phyloP scores from a whole-genome alignment of 495 filamentous ascomycete species.

The Annulohypoxylon moriforme region DNA sequence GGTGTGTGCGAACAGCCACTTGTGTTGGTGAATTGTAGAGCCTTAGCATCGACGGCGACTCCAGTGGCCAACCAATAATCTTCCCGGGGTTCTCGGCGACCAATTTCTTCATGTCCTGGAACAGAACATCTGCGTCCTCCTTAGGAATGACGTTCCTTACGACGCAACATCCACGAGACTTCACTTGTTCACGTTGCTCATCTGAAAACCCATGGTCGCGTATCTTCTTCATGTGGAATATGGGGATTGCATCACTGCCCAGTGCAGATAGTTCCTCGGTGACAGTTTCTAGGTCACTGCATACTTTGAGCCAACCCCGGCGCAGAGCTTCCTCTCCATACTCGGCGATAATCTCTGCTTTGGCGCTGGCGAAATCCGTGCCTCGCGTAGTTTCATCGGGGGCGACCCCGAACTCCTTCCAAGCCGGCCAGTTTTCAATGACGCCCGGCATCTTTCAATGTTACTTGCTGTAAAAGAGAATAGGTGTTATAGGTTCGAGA shows the following conservation, averaged over 20 bases:
- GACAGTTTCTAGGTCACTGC: neutral
- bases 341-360: neutral
- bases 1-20: neutral
- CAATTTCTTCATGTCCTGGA: slow-evolving; percentile 6
- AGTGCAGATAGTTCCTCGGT: neutral
- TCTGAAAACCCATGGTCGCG: neutral
- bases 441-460: neutral
- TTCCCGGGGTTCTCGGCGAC: neutral
- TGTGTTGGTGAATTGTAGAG: slow-evolving; percentile 1
- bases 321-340: slow-evolving; percentile 5
- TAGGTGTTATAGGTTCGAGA: neutral
- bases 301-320: neutral
- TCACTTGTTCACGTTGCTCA: neutral
- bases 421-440: slow-evolving; percentile 1
- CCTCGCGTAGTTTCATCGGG: neutral
- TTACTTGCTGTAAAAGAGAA: neutral
- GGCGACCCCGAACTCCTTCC: slow-evolving; percentile 2
- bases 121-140: neutral
- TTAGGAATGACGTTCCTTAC: neutral
- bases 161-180: neutral
- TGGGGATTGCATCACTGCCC: neutral
- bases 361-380: neutral
- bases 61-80: neutral
- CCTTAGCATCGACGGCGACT: neutral
- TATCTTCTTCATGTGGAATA: neutral